These are phyloP conservation scores for Xylariales sp. DNA, from an alignment of 2,329 filamentous ascomycete genomes.

Conservation along the genomic window DNA sequence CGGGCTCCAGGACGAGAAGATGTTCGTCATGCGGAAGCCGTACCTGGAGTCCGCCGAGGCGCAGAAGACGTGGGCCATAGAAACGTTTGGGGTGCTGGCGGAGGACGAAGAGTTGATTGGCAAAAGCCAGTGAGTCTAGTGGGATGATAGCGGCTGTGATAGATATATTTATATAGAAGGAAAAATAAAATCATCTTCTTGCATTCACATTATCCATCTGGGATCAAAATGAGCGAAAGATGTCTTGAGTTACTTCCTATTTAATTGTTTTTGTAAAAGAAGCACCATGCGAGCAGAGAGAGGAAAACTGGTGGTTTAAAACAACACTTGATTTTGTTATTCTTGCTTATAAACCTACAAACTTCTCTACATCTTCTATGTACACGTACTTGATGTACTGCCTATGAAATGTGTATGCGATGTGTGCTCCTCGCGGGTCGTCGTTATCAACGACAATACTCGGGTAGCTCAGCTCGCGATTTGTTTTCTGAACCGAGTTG, in stretches of 20 bases:
- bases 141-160: slow-evolving; percentile 1
- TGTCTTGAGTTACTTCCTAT: too few relatives aligned
- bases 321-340: background rate
- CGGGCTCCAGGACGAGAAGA: slow-evolving; percentile 27
- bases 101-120: slow-evolving; percentile 27
- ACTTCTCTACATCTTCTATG: slow-evolving; percentile 21
- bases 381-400: slow-evolving; percentile 36
- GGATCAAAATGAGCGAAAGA: too few relatives aligned
- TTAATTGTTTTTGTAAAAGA: too few relatives aligned
- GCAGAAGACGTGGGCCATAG: slow-evolving; percentile 35
- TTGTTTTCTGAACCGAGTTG: slow-evolving; percentile 34
- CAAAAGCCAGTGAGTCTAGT: too few relatives aligned
- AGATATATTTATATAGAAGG: background rate
- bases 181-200: background rate
- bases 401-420: slow-evolving; percentile 38
- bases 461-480: slow-evolving; percentile 38
- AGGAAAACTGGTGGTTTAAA: background rate
- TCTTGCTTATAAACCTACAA: slow-evolving; percentile 10
- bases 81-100: slow-evolving; percentile 32
- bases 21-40: slow-evolving; percentile 38
- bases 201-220: background rate
- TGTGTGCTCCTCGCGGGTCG: slow-evolving; percentile 16
- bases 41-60: slow-evolving; percentile 33
- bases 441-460: slow-evolving; percentile 29
- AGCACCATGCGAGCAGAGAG: too few relatives aligned